Percentiles rank a stretch among this genome's conserved stretches.
phyloP scores from a whole-genome alignment of 116 monocot species.

The Zostera marina region DNA sequence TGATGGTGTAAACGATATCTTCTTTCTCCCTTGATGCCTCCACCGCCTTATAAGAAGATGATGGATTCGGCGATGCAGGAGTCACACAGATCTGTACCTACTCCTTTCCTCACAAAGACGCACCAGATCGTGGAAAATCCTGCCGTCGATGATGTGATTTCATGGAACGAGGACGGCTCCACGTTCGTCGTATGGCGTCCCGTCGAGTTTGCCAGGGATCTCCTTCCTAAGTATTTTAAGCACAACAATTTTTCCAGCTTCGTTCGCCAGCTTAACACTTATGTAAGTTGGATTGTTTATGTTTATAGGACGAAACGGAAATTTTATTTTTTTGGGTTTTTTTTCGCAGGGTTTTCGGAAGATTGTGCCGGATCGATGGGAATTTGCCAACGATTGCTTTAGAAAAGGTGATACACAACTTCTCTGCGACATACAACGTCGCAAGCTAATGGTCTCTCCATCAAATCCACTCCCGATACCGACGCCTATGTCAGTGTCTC shows the following conservation, averaged over 20 bases:
- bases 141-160: conserved; percentile 18
- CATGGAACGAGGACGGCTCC: conserved; percentile 29
- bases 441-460: conserved; percentile 1
- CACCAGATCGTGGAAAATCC: conserved; percentile 35
- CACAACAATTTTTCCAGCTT: conserved; percentile 99
- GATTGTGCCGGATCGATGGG: conserved; percentile 18
- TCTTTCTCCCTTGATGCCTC: not conserved
- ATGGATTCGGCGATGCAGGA: conserved; percentile 1
- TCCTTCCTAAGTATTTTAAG: conserved; percentile 92
- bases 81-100: conserved; percentile 11
- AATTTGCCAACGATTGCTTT: conserved; percentile 16
- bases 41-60: not conserved
- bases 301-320: not conserved
- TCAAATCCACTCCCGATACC: not conserved
- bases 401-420: conserved; percentile 6
- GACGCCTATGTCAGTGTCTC: not conserved
- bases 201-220: conserved; percentile 73
- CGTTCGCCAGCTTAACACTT: conserved; percentile 98
- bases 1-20: not conserved
- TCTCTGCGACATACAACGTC: conserved; percentile 13
- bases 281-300: conserved; percentile 8
- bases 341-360: conserved; percentile 13
- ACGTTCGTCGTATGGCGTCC: conserved; percentile 81
- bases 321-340: not conserved
- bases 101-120: conserved; percentile 34